These are phyloP conservation scores for Eustoma russellianum DNA, from an alignment of 257 asterid species.

Conservation along the genomic window DNA sequence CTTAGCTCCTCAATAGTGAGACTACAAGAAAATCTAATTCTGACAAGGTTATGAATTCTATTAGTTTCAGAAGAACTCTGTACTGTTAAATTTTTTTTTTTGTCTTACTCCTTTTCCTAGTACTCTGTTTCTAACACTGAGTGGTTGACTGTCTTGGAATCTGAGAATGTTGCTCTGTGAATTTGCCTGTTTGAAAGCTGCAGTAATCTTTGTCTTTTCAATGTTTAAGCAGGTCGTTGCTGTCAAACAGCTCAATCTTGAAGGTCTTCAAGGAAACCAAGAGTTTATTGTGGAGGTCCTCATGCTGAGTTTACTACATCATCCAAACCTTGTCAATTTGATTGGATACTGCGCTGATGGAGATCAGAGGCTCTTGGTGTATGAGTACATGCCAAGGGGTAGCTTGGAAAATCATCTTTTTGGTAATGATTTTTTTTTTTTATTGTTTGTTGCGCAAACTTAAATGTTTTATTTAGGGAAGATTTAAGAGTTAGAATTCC, in stretches of 20 bases:
- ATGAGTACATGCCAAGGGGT: conserved; percentile 86
- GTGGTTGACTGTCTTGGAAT: no score
- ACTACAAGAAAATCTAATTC: no score
- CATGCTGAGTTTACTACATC: conserved; percentile 79
- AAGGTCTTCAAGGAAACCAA: conserved; percentile 86
- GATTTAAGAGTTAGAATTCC: neutral
- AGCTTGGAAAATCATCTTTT: conserved; percentile 85
- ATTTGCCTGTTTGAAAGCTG: no score
- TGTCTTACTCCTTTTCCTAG: no score
- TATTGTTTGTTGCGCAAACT: no score
- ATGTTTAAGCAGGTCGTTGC: conserved; percentile 51
- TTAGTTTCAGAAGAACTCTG: no score
- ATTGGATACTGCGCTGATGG: conserved; percentile 87
- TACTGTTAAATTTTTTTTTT: no score
- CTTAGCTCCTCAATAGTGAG: no score
- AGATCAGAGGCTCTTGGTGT: conserved; percentile 80
- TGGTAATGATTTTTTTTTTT: conserved; percentile 29
- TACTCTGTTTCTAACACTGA: no score
- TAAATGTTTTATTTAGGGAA: neutral
- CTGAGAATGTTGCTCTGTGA: no score
- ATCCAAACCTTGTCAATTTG: conserved; percentile 76
- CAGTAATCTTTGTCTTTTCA: neutral
- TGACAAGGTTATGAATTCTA: no score
- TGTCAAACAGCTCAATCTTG: conserved; percentile 76
- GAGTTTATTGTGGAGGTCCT: conserved; percentile 88